A percentile compares a stretch with the other conserved stretches of the same genome.
These are phyloP conservation scores for Candida tunisiensis DNA, from an alignment of 1,139 yeast species.

Conservation along the genomic window DNA sequence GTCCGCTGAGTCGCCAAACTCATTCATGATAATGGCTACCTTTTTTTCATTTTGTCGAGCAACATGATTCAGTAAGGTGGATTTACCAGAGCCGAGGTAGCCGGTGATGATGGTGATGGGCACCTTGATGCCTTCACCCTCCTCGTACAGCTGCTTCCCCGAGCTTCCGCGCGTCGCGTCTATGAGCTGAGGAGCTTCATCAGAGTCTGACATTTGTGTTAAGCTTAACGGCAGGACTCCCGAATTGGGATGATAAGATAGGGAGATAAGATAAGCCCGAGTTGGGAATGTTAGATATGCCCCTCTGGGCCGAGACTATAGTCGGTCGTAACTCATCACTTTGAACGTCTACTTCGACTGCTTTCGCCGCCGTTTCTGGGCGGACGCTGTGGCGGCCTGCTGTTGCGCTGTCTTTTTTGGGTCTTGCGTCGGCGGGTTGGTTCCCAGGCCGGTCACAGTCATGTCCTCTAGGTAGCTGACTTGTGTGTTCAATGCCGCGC, in stretches of 20 bases:
- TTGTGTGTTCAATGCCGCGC: conserved; percentile 7
- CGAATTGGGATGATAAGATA: neutral
- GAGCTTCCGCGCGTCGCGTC: conserved; percentile 11
- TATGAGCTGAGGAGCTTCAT: conserved; percentile 2
- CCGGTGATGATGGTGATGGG: conserved; percentile 94
- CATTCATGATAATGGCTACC: conserved; percentile 83
- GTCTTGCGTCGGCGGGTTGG: too few relatives aligned
- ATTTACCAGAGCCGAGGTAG: conserved; percentile 87
- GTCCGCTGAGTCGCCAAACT: conserved; percentile 76
- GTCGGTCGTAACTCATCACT: too few relatives aligned
- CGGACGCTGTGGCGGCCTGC: too few relatives aligned
- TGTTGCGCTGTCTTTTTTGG: too few relatives aligned
- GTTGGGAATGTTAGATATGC: neutral
- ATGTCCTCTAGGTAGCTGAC: conserved; percentile 9
- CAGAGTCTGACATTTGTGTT: conserved; percentile 8
- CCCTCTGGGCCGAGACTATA: neutral
- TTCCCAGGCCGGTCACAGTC: too few relatives aligned
- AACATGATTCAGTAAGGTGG: conserved; percentile 62
- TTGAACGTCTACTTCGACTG: neutral
- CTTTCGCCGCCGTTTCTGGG: too few relatives aligned
- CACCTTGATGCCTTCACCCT: conserved; percentile 29
- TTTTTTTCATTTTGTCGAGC: conserved; percentile 53
- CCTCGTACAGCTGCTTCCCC: conserved; percentile 6
- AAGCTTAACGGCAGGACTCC: neutral
- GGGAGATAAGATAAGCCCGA: neutral